Base-by-base conservation (phyloP, 768 basidiomycete species). In the Tephrocybe sp. region DNA sequence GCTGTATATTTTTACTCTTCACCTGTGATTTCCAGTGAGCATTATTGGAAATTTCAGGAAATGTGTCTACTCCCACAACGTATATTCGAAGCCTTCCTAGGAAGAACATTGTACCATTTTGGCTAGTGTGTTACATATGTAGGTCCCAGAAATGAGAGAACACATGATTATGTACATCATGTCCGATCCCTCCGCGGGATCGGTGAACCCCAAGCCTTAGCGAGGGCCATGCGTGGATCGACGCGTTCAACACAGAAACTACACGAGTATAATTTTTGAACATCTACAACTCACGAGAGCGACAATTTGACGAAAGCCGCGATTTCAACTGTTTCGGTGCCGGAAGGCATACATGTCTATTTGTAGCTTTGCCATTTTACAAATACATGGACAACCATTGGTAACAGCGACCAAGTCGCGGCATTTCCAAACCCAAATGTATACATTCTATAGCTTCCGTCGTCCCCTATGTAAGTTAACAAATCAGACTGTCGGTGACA, bases 121-220 rank as follows among this genome's bases (percentile, higher is more conserved):
- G 11, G 11, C 6, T 29, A 11, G 27, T 29, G 5, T 29, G 27
- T 11, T 29, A 11, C 5, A 5, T 29, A 29, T 29, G 27, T 29
- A 29, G 27, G 27, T 11, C 27, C 27, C n/a, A n/a, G n/a, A n/a
- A n/a, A n/a, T n/a, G n/a, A n/a, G n/a, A n/a, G n/a, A n/a, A n/a
- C n/a, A n/a, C n/a, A n/a, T n/a, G n/a, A n/a, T n/a, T 29, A 11
- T 29, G 27, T 11, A 29, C 27, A 29, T 29, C 18, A 27, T 33
- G 30, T 42, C 31, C 31, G 41, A 21, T 31, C 29, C 44, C 43
- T 47, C 52, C 16, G 46, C 49, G 44, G 54, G 43, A 50, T 52
- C 50, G 34, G 45, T 41, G 51, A 36, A 53, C 45, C 49, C 52
- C 45, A n/a, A n/a, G n/a, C 27, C 27, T 11, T 5, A 29, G 27